Base-by-base conservation (phyloP, 352 stramenopile genomes). In the Plasmopara muralis region DNA sequence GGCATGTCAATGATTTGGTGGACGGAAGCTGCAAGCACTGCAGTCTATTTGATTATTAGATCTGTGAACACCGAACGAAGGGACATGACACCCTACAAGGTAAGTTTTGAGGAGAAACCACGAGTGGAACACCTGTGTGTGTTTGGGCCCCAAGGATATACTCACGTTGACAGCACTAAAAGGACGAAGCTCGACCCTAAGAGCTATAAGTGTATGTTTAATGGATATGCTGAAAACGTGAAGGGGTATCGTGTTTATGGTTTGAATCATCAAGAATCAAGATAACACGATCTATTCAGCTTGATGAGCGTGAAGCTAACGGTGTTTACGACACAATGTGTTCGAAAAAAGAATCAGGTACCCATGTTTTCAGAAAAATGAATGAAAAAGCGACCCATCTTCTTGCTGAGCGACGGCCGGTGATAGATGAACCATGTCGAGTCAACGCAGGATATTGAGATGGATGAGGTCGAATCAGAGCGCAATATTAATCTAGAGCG, bases 171-270 rank as follows among this genome's bases (percentile, higher is more conserved):
- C 15, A 18, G 12, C 1, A 13, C 37, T 9, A 2, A 42, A 18
- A 42, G 37, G 6, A 42, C 6, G 6, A 42, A 42, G 31, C 31
- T 35, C 31, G 31, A 12, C 31, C 31, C 6, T 35, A 35, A 35
- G 31, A 12, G 31, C 31, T 42, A 20, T 18, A n/a, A 18, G 37
- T 42, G 37, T 42, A 42, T 42, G 37, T 4, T 9, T 18, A 1
- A 2, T 18, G 37, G 6, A 18, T 42, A 42, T 18, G 37, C 13
- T 42, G 37, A 42, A 18, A 42, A 42, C 18, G n/a, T 0, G 67
- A 65, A 13, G 12, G 53, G 47, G 0, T 70, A 62, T 20, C 37
- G 46, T 29, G 48, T 57, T 0, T 50, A 47, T 29, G 45, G 60
- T 34, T 28, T 63, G 13, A 60, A 1, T 42, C 47, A 4, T 34